phyloP scores from a whole-genome alignment of 2,329 filamentous ascomycete genomes.

The Aspergillus udagawae region DNA sequence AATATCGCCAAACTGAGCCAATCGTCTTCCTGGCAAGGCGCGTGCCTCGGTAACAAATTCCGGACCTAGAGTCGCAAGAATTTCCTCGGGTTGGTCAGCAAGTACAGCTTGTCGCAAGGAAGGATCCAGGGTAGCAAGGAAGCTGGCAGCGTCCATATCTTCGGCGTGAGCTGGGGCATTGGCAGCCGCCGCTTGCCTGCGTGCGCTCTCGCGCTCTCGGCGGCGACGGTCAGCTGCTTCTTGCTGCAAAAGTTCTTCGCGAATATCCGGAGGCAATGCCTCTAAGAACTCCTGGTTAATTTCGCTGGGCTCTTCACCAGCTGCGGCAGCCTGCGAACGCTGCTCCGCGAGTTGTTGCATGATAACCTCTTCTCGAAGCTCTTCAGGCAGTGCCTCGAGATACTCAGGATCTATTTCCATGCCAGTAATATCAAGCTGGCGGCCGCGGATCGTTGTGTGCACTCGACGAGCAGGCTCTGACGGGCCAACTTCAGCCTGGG shows the following conservation, averaged over 20 bases:
- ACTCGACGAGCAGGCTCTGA: constrained; percentile 57
- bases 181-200: constrained; percentile 57
- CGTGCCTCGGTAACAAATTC: constrained; percentile 85
- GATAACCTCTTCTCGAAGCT: constrained; percentile 92
- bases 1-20: constrained; percentile 52
- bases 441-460: constrained; percentile 78
- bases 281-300: constrained; percentile 93
- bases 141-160: constrained; percentile 91
- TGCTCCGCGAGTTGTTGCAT: constrained; percentile 82
- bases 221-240: constrained; percentile 85
- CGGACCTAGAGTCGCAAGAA: constrained; percentile 76
- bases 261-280: constrained; percentile 83
- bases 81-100: constrained; percentile 85
- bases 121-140: constrained; percentile 84
- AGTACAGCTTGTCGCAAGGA: constrained; percentile 80
- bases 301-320: constrained; percentile 59
- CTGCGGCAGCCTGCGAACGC: constrained; percentile 68
- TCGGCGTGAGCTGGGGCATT: constrained; percentile 54
- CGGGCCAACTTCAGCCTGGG: constrained; percentile 43
- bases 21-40: constrained; percentile 57
- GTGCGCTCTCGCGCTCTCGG: constrained; percentile 76
- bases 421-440: constrained; percentile 87
- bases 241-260: constrained; percentile 84
- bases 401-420: constrained; percentile 94
- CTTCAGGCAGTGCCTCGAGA: constrained; percentile 93